Base-by-base conservation (phyloP, 208 protist genomes). In the Acanthamoeba healyi region DNA sequence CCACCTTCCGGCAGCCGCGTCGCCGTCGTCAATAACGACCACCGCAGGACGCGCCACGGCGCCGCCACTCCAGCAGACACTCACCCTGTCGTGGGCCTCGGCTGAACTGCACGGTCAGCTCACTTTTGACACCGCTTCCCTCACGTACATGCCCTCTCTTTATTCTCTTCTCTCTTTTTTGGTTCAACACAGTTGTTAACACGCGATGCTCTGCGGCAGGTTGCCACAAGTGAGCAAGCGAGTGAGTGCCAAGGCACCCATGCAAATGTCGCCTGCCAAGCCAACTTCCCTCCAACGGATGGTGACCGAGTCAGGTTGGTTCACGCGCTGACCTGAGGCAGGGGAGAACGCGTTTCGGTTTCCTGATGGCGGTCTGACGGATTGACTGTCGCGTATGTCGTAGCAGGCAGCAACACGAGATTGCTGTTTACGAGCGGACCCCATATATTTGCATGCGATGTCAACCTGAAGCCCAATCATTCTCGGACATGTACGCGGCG, bases 381-480 rank as follows among this genome's bases (percentile, higher is more conserved):
- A n/a, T n/a, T n/a, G n/a, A n/a, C n/a, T n/a, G n/a, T n/a, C n/a
- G n/a, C n/a, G n/a, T n/a, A n/a, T n/a, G n/a, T n/a, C n/a, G n/a
- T n/a, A n/a, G 29, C 58, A 67, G 58, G 58, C 58, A 6, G n/a
- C 58, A 79, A 79, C 38, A 46, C 70, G 19, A 32, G 70, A 9
- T 44, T 79, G 34, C 70, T 79, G 5, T 79, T 79, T 17, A 79
- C 70, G 29, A 79, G 70, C 29, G 70, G 70, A 14, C 70, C 70
- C 0, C 70, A 79, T 36, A 79, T 79, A 6, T 49, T 79, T n/a
- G 70, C 70, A 19, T 79, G 70, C 70, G 70, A 79, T 19, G 70
- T 79, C 12, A 79, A 10, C 36, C 36, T 79, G 1, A 36, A 7
- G 17, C 70, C 70, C 36, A 26, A 44, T 19, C 70, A 79, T 17